Base-by-base conservation (phyloP, 1,284 basidiomycete genomes). In the Gymnopus androsaceus region DNA sequence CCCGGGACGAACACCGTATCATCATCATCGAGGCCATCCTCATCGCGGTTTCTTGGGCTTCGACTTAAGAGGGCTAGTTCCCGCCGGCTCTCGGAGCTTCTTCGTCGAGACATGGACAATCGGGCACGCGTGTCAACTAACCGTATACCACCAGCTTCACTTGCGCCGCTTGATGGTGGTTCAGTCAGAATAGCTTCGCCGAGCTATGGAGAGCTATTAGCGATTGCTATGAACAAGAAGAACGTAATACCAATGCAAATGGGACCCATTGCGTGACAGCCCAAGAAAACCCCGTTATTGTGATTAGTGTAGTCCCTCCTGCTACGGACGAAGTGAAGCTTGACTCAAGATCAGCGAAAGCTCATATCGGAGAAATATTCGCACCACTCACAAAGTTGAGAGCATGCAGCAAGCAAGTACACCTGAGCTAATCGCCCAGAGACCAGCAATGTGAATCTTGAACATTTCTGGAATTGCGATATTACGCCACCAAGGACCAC, bases 231-330 rank as follows among this genome's bases (percentile, higher is more conserved):
- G 4, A 14, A n/a, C n/a, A n/a, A 37, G 7, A 15, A 12, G 25
- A 27, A 33, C 58, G 48, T 46, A 57, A 27, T 62, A 90, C 88
- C 66, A 92, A 69, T 1, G 88, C 82, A 68, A 89, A 91, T 3
- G 89, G 89, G 8, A 82, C 89, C 92, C 91, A 93, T 69, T 85
- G 84, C 0, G 85, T 83, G 53, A 93, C 79, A 1, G 89, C 88
- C 87, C 87, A 92, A 9, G 88, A 84, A 61, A 92, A 84, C 0
- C 91, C 91, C 3, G 83, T 81, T 12, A 87, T 59, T 8, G 84
- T 80, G 36, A 92, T 79, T 45, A 93, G 76, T 23, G 83, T 61
- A 0, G 85, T 88, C 17, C 88, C 84, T 0, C 85, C 83, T 19
- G 67, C 64, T 2, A 90, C 84, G n/a, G 77, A 81, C 15, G 78